phyloP scores from a whole-genome alignment of 257 asterid genomes.

The Solanum bukasovii region DNA sequence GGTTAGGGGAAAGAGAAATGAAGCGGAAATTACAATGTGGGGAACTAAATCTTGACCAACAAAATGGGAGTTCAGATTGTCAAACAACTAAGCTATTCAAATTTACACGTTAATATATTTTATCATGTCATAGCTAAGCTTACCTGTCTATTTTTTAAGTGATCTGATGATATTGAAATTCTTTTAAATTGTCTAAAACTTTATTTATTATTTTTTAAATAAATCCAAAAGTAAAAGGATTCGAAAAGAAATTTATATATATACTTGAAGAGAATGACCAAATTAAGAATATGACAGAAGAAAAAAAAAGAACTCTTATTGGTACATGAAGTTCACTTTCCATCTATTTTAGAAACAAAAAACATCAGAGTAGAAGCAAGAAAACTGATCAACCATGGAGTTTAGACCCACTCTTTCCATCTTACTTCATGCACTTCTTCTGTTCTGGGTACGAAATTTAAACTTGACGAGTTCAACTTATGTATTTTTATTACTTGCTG shows the following conservation, averaged over 20 bases:
- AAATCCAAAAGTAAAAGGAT: not conserved
- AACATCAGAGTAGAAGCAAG: not conserved
- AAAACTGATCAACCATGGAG: not conserved
- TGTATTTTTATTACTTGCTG: not conserved
- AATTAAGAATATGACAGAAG: not conserved
- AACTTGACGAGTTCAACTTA: not conserved
- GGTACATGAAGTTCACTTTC: not conserved
- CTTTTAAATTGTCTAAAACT: not conserved
- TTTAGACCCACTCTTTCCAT: not conserved
- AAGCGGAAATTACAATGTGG: not conserved
- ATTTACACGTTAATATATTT: too few species aligned
- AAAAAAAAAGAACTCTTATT: not conserved
- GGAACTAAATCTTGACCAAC: not conserved
- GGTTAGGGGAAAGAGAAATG: not conserved
- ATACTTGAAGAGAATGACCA: not conserved
- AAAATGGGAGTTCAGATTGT: not conserved
- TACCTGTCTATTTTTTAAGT: not conserved
- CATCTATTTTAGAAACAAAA: not conserved
- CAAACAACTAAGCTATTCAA: not conserved
- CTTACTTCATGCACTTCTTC: slow-evolving; percentile 2
- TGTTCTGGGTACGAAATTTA: not conserved
- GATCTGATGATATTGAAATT: not conserved
- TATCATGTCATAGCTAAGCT: not conserved
- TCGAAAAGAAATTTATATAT: not conserved
- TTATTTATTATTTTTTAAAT: not conserved